Percentiles rank a stretch among this genome's conserved stretches.
Evolutionary conservation across 2,329 filamentous ascomycete species (phyloP).

Genomic region (Cytospora piceae): DNA sequence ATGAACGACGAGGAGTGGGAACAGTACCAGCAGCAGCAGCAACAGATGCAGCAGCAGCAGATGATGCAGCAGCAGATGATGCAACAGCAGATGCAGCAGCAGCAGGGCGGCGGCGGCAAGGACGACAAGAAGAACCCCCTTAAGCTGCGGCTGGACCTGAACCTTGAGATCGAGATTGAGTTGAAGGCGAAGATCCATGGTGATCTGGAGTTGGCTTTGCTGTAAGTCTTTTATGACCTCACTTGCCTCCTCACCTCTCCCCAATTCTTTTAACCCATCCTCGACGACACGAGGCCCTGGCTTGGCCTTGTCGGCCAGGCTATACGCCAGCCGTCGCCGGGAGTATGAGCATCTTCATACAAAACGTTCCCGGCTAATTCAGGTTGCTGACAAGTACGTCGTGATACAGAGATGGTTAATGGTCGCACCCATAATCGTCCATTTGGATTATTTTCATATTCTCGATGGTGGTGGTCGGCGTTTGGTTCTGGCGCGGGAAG

Average conservation of each 20-base stretch:
- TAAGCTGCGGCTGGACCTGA: constrained; percentile 72
- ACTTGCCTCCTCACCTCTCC: background rate
- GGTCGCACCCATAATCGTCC: background rate
- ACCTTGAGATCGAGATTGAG: constrained; percentile 79
- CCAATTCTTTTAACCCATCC: background rate
- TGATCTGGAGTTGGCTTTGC: constrained; percentile 72
- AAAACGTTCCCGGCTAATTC: constrained; percentile 26
- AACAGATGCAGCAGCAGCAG: constrained; percentile 28
- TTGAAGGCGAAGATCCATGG: constrained; percentile 80
- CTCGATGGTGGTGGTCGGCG: constrained; percentile 2
- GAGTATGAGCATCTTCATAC: background rate
- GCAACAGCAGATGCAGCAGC: constrained; percentile 37
- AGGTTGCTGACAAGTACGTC: constrained; percentile 30
- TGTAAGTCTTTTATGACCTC: constrained; percentile 53
- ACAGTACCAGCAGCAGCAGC: constrained; percentile 31
- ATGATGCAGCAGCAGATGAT: constrained; percentile 36
- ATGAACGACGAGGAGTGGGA: constrained; percentile 34
- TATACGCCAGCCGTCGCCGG: background rate
- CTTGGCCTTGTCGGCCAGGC: background rate
- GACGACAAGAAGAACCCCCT: constrained; percentile 61
- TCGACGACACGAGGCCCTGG: background rate
- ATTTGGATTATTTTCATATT: background rate
- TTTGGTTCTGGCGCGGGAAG: background rate
- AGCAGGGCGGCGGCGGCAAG: constrained; percentile 41
- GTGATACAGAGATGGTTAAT: constrained; percentile 30